A percentile compares a stretch with the other conserved stretches of the same genome.
Conservation (phyloP, 495 filamentous ascomycete genomes). For the Podospora australis region DNA sequence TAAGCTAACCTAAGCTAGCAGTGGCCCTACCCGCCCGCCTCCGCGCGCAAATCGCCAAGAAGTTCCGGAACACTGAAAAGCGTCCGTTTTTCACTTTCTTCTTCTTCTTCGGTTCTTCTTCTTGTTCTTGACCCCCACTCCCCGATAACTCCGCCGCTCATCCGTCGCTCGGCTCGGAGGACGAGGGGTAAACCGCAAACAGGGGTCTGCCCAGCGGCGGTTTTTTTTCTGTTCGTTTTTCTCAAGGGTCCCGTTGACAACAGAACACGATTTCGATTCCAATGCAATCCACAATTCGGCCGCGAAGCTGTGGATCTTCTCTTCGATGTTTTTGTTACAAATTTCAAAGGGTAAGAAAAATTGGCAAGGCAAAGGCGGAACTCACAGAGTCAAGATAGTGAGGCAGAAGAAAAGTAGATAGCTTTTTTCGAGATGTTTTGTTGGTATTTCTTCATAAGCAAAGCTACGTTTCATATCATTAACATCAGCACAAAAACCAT, state of each 20-base stretch:
- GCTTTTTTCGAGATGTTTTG: background rate
- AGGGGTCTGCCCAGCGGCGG: background rate
- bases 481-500: background rate
- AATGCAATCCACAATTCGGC: background rate
- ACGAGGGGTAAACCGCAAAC: background rate
- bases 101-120: too few relatives aligned
- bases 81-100: too few relatives aligned
- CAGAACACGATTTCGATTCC: background rate
- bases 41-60: too few relatives aligned
- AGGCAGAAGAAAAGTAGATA: background rate
- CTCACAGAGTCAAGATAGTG: background rate
- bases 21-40: too few relatives aligned
- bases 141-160: conserved; percentile 17
- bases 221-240: background rate
- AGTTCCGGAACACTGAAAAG: too few relatives aligned
- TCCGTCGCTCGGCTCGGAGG: conserved; percentile 4
- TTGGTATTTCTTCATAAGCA: too few relatives aligned
- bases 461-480: background rate
- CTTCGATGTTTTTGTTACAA: background rate
- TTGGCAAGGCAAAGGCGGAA: background rate
- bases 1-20: too few relatives aligned
- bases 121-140: too few relatives aligned
- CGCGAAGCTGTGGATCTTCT: background rate
- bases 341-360: background rate
- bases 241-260: background rate